Evolutionary conservation across 805 yeast genomes (phyloP).

Genomic region (Saturnispora galanensis): DNA sequence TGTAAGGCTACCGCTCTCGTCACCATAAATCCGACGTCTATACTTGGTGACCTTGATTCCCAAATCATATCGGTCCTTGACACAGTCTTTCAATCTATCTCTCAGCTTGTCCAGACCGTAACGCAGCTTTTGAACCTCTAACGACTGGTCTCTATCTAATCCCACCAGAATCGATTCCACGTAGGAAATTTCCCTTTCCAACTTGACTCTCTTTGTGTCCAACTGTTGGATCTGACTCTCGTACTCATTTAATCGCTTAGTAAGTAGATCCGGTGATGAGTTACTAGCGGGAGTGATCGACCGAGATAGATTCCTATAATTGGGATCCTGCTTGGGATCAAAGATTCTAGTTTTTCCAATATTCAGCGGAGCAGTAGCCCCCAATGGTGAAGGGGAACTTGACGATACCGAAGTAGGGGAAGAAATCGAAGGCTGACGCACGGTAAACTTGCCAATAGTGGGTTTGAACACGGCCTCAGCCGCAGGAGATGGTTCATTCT

Average conservation of each 20-base stretch:
- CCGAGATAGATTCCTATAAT: conserved; percentile 4
- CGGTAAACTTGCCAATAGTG: conserved; percentile 1
- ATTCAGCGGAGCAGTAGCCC: background rate
- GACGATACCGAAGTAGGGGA: background rate
- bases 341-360: background rate
- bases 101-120: conserved; percentile 22
- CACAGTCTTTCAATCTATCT: conserved; percentile 20
- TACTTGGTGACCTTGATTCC: conserved; percentile 22
- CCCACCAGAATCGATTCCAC: conserved; percentile 18
- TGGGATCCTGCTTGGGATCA: background rate
- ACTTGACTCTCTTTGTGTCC: conserved; percentile 18
- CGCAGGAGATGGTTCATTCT: background rate
- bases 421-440: background rate
- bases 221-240: conserved; percentile 14
- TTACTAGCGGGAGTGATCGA: conserved; percentile 8
- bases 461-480: background rate
- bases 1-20: conserved; percentile 31
- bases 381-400: background rate
- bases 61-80: conserved; percentile 24
- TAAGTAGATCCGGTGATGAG: conserved; percentile 9
- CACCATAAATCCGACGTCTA: conserved; percentile 23
- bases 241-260: conserved; percentile 14
- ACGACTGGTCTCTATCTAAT: conserved; percentile 11
- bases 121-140: conserved; percentile 21
- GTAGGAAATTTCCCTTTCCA: conserved; percentile 24